Conservation (phyloP, 768 basidiomycete species). For the Crucibulum laeve region DNA sequence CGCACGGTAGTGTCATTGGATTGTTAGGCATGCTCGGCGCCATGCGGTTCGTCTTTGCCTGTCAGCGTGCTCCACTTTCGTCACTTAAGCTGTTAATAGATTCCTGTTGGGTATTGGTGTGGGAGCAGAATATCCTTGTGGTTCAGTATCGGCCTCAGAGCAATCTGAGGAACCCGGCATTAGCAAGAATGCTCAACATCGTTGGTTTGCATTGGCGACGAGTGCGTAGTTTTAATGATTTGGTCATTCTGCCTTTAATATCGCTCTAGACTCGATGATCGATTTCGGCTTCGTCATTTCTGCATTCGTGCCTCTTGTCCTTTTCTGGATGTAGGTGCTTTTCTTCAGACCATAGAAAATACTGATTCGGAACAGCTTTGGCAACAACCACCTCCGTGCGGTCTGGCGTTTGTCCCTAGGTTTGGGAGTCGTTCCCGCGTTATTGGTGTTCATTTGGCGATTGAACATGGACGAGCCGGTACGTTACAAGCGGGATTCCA, state of each 20-base stretch:
- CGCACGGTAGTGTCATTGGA: slow-evolving; percentile 63
- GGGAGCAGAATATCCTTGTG: slow-evolving; percentile 88
- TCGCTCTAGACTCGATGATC: slow-evolving; percentile 68
- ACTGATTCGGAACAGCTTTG: slow-evolving; percentile 45
- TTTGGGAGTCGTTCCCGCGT: slow-evolving; percentile 77
- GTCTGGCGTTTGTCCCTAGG: slow-evolving; percentile 88
- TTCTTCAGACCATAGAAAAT: slow-evolving; percentile 2
- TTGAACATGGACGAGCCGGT: slow-evolving; percentile 78
- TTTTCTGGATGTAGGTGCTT: slow-evolving; percentile 77
- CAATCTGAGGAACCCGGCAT: slow-evolving; percentile 84
- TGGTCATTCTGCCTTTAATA: not conserved
- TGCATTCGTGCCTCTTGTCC: slow-evolving; percentile 78
- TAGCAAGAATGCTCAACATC: slow-evolving; percentile 74
- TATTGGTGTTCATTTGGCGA: slow-evolving; percentile 84
- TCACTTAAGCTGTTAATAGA: slow-evolving; percentile 26
- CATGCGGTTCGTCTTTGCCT: slow-evolving; percentile 50
- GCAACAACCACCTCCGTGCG: slow-evolving; percentile 72
- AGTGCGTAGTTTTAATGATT: slow-evolving; percentile 42
- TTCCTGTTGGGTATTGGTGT: slow-evolving; percentile 88
- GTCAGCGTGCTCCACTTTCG: not conserved
- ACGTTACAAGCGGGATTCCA: slow-evolving; percentile 70
- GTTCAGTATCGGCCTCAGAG: slow-evolving; percentile 84
- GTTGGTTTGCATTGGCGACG: slow-evolving; percentile 86
- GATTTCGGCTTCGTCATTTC: slow-evolving; percentile 79
- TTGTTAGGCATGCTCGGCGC: slow-evolving; percentile 75